phyloP scores from a whole-genome alignment of 2,329 filamentous ascomycete species.

The Penicillium sp. region DNA sequence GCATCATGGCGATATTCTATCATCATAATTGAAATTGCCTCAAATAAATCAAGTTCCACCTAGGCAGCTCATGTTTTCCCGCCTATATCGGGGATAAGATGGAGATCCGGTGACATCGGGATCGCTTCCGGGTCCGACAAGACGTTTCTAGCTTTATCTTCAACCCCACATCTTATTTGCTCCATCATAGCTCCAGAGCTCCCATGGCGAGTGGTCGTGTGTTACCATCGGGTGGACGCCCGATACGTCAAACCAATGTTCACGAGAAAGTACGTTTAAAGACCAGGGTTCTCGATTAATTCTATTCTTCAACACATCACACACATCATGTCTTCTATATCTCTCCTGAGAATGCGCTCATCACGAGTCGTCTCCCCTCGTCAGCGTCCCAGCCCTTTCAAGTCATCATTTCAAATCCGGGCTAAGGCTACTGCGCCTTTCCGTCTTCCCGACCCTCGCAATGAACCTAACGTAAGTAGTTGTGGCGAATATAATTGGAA shows the following conservation, averaged over 20 bases:
- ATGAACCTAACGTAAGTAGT: slow-evolving; percentile 37
- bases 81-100: neutral
- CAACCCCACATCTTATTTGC: neutral
- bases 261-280: slow-evolving; percentile 9
- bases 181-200: slow-evolving; percentile 8
- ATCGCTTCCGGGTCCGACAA: neutral
- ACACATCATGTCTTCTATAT: slow-evolving; percentile 17
- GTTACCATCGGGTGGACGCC: slow-evolving; percentile 8
- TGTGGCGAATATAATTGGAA: neutral
- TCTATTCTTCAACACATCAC: neutral
- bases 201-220: slow-evolving; percentile 7
- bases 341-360: slow-evolving; percentile 19
- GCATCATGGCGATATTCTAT: slow-evolving; percentile 8
- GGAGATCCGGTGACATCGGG: neutral
- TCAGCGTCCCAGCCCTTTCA: slow-evolving; percentile 10
- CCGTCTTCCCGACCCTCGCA: slow-evolving; percentile 31
- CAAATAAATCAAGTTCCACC: neutral
- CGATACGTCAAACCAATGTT: neutral
- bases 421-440: slow-evolving; percentile 31
- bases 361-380: slow-evolving; percentile 13
- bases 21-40: neutral
- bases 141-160: neutral
- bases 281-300: neutral
- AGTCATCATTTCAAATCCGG: slow-evolving; percentile 18
- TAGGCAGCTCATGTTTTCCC: neutral